Percentiles rank a stretch among this genome's conserved stretches.
Evolutionary conservation across 1,284 basidiomycete genomes (phyloP).

Genomic region (Mycosarcoma mackinlayi): DNA sequence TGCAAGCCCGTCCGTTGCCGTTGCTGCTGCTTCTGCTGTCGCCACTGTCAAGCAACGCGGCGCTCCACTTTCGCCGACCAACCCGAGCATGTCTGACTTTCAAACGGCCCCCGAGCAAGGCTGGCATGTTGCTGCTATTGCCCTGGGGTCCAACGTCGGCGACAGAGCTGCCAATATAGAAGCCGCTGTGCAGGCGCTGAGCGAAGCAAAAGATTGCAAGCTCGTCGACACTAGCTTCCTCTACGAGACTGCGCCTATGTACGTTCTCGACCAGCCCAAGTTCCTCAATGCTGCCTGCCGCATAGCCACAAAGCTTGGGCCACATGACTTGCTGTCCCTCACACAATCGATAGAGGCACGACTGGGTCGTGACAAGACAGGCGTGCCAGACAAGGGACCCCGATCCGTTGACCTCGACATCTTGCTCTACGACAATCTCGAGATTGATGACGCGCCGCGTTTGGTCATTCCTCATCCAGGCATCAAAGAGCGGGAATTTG

Average conservation of each 20-base stretch:
- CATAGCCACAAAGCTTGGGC: slow-evolving; percentile 79
- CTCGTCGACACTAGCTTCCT: slow-evolving; percentile 84
- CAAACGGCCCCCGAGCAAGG: slow-evolving; percentile 8
- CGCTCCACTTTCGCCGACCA: not conserved
- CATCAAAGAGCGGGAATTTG: slow-evolving; percentile 87
- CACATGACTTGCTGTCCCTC: slow-evolving; percentile 75
- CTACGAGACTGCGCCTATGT: slow-evolving; percentile 96
- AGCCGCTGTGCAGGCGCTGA: slow-evolving; percentile 74
- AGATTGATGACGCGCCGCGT: slow-evolving; percentile 76
- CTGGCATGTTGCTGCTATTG: slow-evolving; percentile 74
- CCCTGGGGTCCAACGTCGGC: slow-evolving; percentile 89
- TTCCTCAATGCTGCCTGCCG: slow-evolving; percentile 93
- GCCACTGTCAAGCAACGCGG: slow-evolving; percentile 1
- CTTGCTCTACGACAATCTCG: slow-evolving; percentile 77
- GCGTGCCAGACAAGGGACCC: slow-evolving; percentile 81
- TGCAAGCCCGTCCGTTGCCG: slow-evolving; percentile 1
- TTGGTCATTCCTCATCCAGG: slow-evolving; percentile 86
- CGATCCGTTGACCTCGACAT: slow-evolving; percentile 92
- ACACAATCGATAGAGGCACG: slow-evolving; percentile 80
- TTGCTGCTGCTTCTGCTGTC: not conserved
- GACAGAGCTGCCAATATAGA: slow-evolving; percentile 88
- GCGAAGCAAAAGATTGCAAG: slow-evolving; percentile 66
- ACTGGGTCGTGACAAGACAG: slow-evolving; percentile 83
- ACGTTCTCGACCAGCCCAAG: slow-evolving; percentile 85
- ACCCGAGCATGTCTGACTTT: not conserved